phyloP scores from a whole-genome alignment of 345 rosid species.

The Eucalyptus sideroxylon region DNA sequence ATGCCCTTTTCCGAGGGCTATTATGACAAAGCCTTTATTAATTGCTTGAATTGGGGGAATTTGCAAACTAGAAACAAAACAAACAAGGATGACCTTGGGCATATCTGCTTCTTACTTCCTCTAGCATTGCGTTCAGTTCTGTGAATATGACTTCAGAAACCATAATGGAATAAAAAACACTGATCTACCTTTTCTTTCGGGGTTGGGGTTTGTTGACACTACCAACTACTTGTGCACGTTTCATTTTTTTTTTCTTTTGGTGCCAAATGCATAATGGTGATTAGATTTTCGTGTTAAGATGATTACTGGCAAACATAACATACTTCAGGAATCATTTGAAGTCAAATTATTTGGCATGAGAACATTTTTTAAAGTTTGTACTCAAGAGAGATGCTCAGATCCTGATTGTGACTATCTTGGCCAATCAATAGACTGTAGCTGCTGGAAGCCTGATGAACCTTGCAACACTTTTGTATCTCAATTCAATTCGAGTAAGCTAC shows the following conservation, averaged over 20 bases:
- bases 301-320: background rate
- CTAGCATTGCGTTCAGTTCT: background rate
- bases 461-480: conserved; percentile 81
- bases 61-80: background rate
- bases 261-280: background rate
- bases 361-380: background rate
- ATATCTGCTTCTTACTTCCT: background rate
- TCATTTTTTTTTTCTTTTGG: background rate
- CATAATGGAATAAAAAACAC: background rate
- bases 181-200: background rate
- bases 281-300: background rate
- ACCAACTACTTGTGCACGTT: background rate
- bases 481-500: conserved; percentile 68
- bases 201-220: background rate
- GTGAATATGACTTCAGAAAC: background rate
- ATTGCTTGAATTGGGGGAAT: background rate
- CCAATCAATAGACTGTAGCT: conserved; percentile 70
- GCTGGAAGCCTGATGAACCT: conserved; percentile 93
- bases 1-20: background rate
- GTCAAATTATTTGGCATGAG: background rate
- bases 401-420: background rate
- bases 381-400: background rate
- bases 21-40: background rate
- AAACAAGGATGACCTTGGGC: background rate
- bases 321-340: background rate